Conservation (phyloP, 768 basidiomycete species). For the Sarcodon aspratus region DNA sequence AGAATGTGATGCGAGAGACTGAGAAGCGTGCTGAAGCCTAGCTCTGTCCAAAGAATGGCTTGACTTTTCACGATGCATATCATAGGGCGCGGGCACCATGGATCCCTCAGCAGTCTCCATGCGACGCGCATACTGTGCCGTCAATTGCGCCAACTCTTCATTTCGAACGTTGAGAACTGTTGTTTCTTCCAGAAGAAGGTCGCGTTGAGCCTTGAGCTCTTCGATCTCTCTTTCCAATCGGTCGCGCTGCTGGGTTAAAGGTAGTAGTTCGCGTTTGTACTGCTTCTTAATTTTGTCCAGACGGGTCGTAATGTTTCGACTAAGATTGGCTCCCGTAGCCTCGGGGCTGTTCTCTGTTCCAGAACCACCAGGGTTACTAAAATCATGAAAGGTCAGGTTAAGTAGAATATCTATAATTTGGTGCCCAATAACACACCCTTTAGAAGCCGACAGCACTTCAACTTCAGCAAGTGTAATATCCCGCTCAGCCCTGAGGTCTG, state of each 20-base stretch:
- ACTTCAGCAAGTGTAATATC: constrained; percentile 91
- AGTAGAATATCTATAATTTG: background rate
- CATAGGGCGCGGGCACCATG: background rate
- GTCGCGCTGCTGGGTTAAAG: constrained; percentile 76
- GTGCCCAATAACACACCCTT: constrained; percentile 37
- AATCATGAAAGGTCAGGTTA: background rate
- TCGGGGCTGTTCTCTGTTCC: background rate
- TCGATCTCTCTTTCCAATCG: constrained; percentile 66
- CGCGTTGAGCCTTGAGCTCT: constrained; percentile 79
- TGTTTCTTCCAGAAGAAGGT: constrained; percentile 85
- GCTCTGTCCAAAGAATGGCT: background rate
- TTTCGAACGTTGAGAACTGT: constrained; percentile 85
- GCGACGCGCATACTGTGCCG: constrained; percentile 70
- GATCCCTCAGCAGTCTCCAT: constrained; percentile 35
- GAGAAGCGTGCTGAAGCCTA: background rate
- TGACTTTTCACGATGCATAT: background rate
- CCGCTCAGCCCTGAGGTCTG: constrained; percentile 78
- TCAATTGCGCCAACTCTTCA: constrained; percentile 84
- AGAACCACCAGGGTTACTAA: background rate
- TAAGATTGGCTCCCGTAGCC: constrained; percentile 17
- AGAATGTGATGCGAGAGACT: background rate
- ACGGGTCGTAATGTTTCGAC: constrained; percentile 69
- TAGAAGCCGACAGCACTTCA: constrained; percentile 73
- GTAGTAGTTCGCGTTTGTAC: constrained; percentile 79
- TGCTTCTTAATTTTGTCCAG: constrained; percentile 81